A percentile compares a stretch with the other conserved stretches of the same genome.
These are phyloP conservation scores for Viola pubescens DNA, from an alignment of 441 rosid species.

Conservation along the genomic window DNA sequence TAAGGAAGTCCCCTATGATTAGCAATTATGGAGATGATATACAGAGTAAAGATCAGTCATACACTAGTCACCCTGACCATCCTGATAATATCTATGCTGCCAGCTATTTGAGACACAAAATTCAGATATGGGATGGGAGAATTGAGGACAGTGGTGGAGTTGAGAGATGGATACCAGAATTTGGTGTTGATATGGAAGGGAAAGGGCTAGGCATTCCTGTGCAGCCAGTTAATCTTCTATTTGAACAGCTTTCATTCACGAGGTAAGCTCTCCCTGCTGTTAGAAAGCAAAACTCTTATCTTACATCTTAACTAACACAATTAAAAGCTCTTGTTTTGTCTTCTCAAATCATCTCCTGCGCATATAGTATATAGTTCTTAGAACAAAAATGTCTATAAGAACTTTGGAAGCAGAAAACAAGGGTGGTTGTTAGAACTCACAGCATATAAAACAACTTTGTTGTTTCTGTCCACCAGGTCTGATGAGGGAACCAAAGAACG, in stretches of 20 bases:
- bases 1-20: slow-evolving; percentile 8
- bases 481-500: slow-evolving; percentile 10
- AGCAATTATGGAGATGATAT: slow-evolving; percentile 1
- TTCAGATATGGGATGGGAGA: slow-evolving; percentile 2
- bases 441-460: slow-evolving; percentile 3
- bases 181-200: slow-evolving; percentile 14
- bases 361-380: too few relatives aligned
- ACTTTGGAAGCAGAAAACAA: not conserved
- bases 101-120: not conserved
- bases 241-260: slow-evolving; percentile 23
- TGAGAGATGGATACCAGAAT: slow-evolving; percentile 7
- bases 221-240: slow-evolving; percentile 21
- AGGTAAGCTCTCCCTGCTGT: slow-evolving; percentile 14
- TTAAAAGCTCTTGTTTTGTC: not conserved
- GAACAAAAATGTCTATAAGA: too few relatives aligned
- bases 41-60: slow-evolving; percentile 6
- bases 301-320: not conserved
- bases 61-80: slow-evolving; percentile 1
- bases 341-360: not conserved
- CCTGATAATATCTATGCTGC: slow-evolving; percentile 1
- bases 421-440: not conserved
- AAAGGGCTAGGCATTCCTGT: slow-evolving; percentile 21
- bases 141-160: not conserved
- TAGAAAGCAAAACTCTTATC: slow-evolving; percentile 3
- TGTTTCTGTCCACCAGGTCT: slow-evolving; percentile 12